A percentile compares a stretch with the other conserved stretches of the same genome.
Conservation (phyloP, 2,329 filamentous ascomycete genomes). For the Fusarium humuli region DNA sequence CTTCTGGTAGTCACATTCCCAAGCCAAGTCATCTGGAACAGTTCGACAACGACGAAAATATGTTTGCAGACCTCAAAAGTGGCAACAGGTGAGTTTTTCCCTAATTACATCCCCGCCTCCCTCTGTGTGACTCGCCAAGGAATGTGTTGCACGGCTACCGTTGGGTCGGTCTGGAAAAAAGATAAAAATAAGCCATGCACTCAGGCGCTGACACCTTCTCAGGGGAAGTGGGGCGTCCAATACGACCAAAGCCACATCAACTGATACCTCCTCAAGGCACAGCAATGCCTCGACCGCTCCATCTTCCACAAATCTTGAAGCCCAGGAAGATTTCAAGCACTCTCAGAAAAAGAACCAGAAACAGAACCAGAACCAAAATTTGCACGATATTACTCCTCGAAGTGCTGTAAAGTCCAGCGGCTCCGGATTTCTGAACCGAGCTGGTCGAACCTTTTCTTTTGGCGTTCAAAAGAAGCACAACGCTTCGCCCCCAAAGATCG, state of each 20-base stretch:
- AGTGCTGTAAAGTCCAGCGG: conserved; percentile 61
- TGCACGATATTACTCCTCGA: conserved; percentile 53
- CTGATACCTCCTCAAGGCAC: conserved; percentile 71
- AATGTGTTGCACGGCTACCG: conserved; percentile 34
- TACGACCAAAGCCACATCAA: conserved; percentile 69
- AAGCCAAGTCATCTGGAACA: conserved; percentile 53
- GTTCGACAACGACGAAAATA: conserved; percentile 65
- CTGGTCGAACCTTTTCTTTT: conserved; percentile 70
- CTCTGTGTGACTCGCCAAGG: conserved; percentile 38
- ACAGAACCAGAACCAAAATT: conserved; percentile 47
- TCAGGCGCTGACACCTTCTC: conserved; percentile 53
- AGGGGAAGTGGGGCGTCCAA: conserved; percentile 72
- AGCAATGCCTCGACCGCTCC: conserved; percentile 72
- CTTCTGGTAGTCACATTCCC: conserved; percentile 52
- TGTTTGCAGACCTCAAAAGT: conserved; percentile 67
- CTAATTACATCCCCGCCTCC: conserved; percentile 11
- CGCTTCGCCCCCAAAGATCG: conserved; percentile 46
- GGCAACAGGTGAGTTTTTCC: conserved; percentile 64
- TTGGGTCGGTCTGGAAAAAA: conserved; percentile 32
- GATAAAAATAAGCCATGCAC: conserved; percentile 46
- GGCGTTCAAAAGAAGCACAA: conserved; percentile 65
- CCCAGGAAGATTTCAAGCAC: conserved; percentile 48
- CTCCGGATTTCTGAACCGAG: conserved; percentile 65
- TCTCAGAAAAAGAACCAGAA: conserved; percentile 55
- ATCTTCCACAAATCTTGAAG: conserved; percentile 62